Base-by-base conservation (phyloP, 352 stramenopile genomes). In the Pythium graminicola region DNA sequence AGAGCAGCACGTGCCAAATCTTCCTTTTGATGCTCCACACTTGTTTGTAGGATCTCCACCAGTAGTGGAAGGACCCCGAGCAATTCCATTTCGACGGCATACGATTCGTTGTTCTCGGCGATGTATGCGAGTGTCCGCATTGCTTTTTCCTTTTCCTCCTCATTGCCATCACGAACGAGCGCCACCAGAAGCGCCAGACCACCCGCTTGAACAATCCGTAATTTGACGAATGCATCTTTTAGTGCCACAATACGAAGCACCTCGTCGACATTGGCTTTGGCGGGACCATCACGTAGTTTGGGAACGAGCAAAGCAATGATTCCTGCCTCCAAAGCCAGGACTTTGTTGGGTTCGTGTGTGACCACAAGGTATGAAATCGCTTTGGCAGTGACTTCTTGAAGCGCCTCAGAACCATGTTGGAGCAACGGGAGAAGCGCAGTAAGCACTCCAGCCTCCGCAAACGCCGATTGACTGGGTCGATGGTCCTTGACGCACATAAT, bases 21-120 rank as follows among this genome's bases (percentile, higher is more conserved):
- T n/a, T n/a, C n/a, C n/a, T n/a, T n/a, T n/a, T n/a, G n/a, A n/a
- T n/a, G n/a, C n/a, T n/a, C n/a, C n/a, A n/a, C n/a, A n/a, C n/a
- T n/a, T n/a, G n/a, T n/a, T n/a, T n/a, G n/a, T n/a, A n/a, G n/a
- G n/a, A n/a, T 22, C 7, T 47, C 22, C 6, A 47, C 22, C 9
- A 47, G 40, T 14, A n/a, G 10, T 24, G 4, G 17, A 6, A 44
- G 38, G 3, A 20, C 38, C 3, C 40, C 40, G 13, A 47, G 20
- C 40, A 13, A 26, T 16, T 20, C 40, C 20, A 47, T 47, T 14
- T 47, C 40, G 23, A 48, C 24, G 8, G 41, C 41, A 26, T 48
- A 48, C 41, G 41, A 29, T n/a, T 48, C 22, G 41, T 48, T 48
- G 24, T 31, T 48, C 24, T 48, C 28, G 23, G 41, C 41, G 10